These are phyloP conservation scores for Serendipita sp. DNA, from an alignment of 768 basidiomycete species.

Conservation along the genomic window DNA sequence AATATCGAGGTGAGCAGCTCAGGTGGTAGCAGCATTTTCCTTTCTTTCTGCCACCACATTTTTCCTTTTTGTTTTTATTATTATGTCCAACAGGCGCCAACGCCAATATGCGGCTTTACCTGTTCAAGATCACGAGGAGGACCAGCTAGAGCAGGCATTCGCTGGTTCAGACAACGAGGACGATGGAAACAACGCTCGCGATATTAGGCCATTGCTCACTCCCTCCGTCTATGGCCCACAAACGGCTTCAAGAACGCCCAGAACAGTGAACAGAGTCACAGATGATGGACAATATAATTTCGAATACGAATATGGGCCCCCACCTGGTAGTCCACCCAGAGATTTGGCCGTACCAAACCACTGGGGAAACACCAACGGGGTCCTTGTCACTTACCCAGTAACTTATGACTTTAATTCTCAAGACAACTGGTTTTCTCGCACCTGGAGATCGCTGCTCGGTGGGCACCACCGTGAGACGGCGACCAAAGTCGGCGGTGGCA, in stretches of 20 bases:
- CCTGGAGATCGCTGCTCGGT: neutral
- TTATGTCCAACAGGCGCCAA: neutral
- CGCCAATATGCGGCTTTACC: slow-evolving; percentile 3
- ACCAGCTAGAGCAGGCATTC: slow-evolving; percentile 1
- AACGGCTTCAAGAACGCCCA: neutral
- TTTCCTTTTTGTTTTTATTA: neutral
- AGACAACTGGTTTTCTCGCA: neutral
- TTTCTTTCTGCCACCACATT: neutral
- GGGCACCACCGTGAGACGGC: neutral
- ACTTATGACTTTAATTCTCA: neutral
- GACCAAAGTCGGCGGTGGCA: neutral
- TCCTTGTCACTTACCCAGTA: slow-evolving; percentile 36
- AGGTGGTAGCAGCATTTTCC: neutral
- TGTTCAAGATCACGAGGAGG: neutral
- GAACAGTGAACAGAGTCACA: slow-evolving; percentile 5
- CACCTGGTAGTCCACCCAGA: slow-evolving; percentile 63
- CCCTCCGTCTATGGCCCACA: neutral
- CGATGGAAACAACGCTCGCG: neutral
- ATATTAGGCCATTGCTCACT: neutral
- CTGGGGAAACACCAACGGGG: slow-evolving; percentile 58
- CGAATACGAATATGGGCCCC: slow-evolving; percentile 56
- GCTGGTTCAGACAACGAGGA: neutral
- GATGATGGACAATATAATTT: slow-evolving; percentile 52
- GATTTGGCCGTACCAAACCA: slow-evolving; percentile 46
- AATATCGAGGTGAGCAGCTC: neutral